phyloP scores from a whole-genome alignment of 2,329 filamentous ascomycete species.

The Sphaceloma murrayae region DNA sequence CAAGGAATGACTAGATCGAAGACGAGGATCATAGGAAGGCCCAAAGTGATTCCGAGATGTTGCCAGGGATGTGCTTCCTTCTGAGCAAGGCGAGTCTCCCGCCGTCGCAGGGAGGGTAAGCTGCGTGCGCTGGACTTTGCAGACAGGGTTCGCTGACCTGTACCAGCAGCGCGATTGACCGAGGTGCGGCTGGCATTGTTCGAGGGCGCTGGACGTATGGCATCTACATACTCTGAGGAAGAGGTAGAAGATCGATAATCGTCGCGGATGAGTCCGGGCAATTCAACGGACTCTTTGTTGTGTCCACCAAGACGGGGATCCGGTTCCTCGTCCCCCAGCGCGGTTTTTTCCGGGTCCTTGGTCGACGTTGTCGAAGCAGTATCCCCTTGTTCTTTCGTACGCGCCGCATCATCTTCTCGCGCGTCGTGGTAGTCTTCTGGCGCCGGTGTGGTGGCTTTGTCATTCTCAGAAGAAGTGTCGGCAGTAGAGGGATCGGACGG shows the following conservation, averaged over 20 bases:
- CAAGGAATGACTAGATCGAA: constrained; percentile 27
- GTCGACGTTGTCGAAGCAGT: neutral
- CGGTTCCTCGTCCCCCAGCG: neutral
- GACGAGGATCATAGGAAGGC: constrained; percentile 25
- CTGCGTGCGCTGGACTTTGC: constrained; percentile 16
- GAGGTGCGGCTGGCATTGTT: constrained; percentile 2
- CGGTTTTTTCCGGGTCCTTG: constrained; percentile 1
- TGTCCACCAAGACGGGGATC: constrained; percentile 7
- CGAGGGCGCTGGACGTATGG: constrained; percentile 9
- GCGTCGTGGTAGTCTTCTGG: constrained; percentile 6
- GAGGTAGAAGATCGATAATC: neutral
- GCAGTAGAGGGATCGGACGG: too few relatives aligned
- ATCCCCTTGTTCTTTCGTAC: neutral
- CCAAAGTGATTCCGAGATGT: constrained; percentile 25
- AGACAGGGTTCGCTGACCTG: neutral
- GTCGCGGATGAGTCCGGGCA: neutral
- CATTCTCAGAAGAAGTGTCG: too few relatives aligned
- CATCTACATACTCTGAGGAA: constrained; percentile 3
- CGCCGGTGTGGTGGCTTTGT: neutral
- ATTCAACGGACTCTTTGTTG: constrained; percentile 10
- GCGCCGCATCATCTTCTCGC: neutral
- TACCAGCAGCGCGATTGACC: neutral
- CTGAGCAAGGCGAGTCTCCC: constrained; percentile 24
- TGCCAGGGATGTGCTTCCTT: constrained; percentile 25
- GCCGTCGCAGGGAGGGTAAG: constrained; percentile 21